Evolutionary conservation across 768 basidiomycete species (phyloP).

Genomic region (Baorangia bicolor): DNA sequence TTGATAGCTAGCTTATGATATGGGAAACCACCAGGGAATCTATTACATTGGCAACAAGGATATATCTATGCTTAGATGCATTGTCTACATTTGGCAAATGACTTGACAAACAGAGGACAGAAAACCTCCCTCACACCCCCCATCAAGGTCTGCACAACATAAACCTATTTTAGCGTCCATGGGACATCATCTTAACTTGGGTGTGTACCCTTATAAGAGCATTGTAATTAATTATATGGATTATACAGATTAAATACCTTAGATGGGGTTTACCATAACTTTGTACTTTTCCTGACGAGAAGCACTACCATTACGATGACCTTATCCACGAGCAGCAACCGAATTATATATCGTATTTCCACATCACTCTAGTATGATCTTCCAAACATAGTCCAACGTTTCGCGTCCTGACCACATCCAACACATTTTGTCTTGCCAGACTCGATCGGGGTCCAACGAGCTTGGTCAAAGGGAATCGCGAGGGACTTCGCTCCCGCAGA

Average conservation of each 20-base stretch:
- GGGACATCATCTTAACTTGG: too few relatives aligned
- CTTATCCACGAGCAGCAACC: neutral
- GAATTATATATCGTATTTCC: neutral
- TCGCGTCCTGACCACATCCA: conserved; percentile 79
- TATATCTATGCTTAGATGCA: too few relatives aligned
- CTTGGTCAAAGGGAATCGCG: conserved; percentile 94
- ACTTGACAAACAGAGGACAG: too few relatives aligned
- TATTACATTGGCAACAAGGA: too few relatives aligned
- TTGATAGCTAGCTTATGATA: too few relatives aligned
- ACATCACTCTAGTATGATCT: conserved; percentile 60
- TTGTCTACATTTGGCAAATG: too few relatives aligned
- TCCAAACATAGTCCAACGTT: conserved; percentile 97
- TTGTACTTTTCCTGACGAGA: neutral
- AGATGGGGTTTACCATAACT: neutral
- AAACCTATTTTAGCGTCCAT: too few relatives aligned
- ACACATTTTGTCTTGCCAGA: too few relatives aligned
- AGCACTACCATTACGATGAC: neutral
- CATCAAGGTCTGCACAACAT: too few relatives aligned
- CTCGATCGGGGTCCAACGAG: too few relatives aligned
- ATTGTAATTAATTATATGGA: neutral
- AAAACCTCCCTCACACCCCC: too few relatives aligned
- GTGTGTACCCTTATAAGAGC: neutral
- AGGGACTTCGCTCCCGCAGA: conserved; percentile 98
- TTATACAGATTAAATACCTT: neutral
- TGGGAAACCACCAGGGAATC: too few relatives aligned